Conservation (phyloP, 805 yeast genomes). For the Saccharomyces cerevisiae region DNA sequence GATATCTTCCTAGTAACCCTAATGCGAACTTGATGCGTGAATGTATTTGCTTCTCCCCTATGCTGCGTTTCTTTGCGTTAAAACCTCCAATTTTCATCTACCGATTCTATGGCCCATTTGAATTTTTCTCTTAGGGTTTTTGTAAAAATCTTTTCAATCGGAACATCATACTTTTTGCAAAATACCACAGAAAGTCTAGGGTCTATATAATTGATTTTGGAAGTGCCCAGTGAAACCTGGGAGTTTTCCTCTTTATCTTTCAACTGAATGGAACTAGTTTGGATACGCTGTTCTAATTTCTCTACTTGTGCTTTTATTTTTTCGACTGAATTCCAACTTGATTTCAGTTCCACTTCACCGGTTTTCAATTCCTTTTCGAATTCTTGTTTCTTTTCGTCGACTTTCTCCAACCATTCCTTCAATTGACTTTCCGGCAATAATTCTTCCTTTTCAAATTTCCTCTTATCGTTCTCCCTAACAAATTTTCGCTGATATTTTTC, state of each 20-base stretch:
- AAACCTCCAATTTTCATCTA: constrained; percentile 81
- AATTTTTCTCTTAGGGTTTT: constrained; percentile 89
- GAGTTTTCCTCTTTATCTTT: constrained; percentile 93
- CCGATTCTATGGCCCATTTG: constrained; percentile 91
- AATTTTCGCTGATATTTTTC: constrained; percentile 61
- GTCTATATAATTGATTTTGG: constrained; percentile 90
- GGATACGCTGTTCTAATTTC: constrained; percentile 61
- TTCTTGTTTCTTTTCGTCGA: constrained; percentile 42
- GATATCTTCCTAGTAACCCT: background rate
- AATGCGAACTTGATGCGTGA: background rate
- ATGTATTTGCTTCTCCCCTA: background rate
- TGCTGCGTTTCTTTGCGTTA: constrained; percentile 23
- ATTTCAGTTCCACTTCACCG: constrained; percentile 50
- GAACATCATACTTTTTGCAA: constrained; percentile 76
- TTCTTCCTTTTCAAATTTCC: constrained; percentile 47
- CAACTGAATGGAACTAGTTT: constrained; percentile 61
- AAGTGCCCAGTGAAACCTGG: constrained; percentile 85
- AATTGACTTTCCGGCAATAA: constrained; percentile 47
- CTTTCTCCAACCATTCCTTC: constrained; percentile 48
- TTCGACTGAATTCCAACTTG: constrained; percentile 46
- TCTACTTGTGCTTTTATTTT: constrained; percentile 66
- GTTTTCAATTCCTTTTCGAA: constrained; percentile 51
- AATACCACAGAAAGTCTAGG: constrained; percentile 87
- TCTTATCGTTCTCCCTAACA: constrained; percentile 69
- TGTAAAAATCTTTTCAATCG: constrained; percentile 85